Base-by-base conservation (phyloP, 2,329 filamentous ascomycete species). In the Zasmidium citrigriseum region DNA sequence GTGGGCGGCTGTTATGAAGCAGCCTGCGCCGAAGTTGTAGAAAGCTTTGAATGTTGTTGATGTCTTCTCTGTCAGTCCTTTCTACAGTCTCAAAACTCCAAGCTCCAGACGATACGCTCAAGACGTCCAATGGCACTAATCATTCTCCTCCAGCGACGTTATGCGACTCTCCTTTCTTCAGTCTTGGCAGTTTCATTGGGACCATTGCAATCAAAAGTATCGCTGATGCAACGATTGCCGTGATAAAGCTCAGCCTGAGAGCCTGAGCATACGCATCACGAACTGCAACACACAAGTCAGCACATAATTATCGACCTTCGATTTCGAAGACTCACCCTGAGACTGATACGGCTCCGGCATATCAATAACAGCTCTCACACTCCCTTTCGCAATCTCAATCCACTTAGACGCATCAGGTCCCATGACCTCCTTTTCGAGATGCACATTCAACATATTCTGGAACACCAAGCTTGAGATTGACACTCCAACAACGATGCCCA, bases 401-500 rank as follows among this genome's bases (percentile, higher is more conserved):
- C 81, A 76, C 48, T 80, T 75, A 0, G 79, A 77, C 67, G 86
- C 89, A 22, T 85, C 77, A 0, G 78, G 76, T 0, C 85, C 87
- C 0, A 78, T 79, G 9, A 93, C 86, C 29, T 82, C 80, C 11
- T 70, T 62, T 3, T 83, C 73, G 4, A 93, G 78, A 64, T 86
- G 87, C 18, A 79, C 75, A 9, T 83, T 74, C 52, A 93, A 76
- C 0, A 84, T 81, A 67, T 91, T 91, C 75, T 93, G 89, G 61
- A 93, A 77, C 7, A 91, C 83, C 57, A 91, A 80, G 69, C 87
- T 89, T 64, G 86, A 89, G 53, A 82, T 77, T 0, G 89, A 86
- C 46, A 93, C 83, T n/a, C 89, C 90, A 68, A 92, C 80, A 1
- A 93, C 89, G 56, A 82, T 83, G 5, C 89, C 90, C 4, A 93